A percentile compares a stretch with the other conserved stretches of the same genome.
These are phyloP conservation scores for Ceratobasidium sp. DNA, from an alignment of 1,284 basidiomycete genomes.

Conservation along the genomic window DNA sequence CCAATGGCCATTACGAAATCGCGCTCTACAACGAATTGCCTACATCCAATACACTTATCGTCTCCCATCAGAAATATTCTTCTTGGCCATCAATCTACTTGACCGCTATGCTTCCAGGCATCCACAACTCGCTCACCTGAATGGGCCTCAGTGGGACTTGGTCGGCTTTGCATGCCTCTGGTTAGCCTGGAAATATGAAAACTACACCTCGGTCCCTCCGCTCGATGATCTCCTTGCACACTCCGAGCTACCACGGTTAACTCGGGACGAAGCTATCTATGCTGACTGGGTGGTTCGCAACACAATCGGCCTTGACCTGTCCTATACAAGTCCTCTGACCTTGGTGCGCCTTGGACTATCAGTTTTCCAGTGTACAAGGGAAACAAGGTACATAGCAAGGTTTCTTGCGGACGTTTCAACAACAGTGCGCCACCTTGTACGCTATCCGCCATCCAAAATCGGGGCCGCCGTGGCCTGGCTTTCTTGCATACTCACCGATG, in stretches of 20 bases:
- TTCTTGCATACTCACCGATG: constrained; percentile 5
- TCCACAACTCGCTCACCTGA: background rate
- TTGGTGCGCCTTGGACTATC: constrained; percentile 6
- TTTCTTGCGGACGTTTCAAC: constrained; percentile 19
- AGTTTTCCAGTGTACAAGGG: background rate
- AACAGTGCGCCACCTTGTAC: background rate
- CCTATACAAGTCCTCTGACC: constrained; percentile 6
- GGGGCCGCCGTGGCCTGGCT: constrained; percentile 11
- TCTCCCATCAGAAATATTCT: constrained; percentile 20
- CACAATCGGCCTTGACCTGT: constrained; percentile 1
- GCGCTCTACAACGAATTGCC: constrained; percentile 6
- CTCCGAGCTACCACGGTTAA: background rate
- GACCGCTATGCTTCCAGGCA: background rate
- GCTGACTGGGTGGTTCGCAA: constrained; percentile 15
- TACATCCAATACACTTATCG: constrained; percentile 12
- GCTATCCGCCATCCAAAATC: background rate
- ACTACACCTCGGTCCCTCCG: background rate
- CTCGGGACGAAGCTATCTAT: background rate
- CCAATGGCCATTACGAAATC: background rate
- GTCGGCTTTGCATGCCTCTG: constrained; percentile 10
- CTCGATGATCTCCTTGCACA: constrained; percentile 7
- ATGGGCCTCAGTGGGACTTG: background rate
- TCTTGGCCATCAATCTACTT: constrained; percentile 11
- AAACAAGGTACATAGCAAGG: constrained; percentile 9
- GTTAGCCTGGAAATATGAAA: constrained; percentile 29